phyloP scores from a whole-genome alignment of 2,329 filamentous ascomycete genomes.

The Hypoxylon sp. region DNA sequence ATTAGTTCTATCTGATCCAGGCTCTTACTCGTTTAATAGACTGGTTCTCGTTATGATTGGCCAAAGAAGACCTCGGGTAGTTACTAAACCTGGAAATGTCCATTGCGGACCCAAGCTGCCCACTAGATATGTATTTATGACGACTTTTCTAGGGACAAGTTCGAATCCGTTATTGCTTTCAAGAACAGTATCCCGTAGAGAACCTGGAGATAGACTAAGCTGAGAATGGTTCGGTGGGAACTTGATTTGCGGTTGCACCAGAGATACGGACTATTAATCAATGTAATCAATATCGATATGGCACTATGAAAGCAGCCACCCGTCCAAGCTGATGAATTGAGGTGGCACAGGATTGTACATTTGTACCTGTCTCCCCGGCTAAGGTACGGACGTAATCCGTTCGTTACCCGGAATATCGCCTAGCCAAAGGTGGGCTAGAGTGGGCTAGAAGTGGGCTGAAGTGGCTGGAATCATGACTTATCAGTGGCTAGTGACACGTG shows the following conservation, averaged over 20 bases:
- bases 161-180: not conserved
- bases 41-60: constrained; percentile 22
- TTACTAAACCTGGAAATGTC: constrained; percentile 22
- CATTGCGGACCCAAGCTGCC: constrained; percentile 22
- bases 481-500: constrained; percentile 38
- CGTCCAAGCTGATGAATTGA: constrained; percentile 22
- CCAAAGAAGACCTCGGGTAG: constrained; percentile 34
- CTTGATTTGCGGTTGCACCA: constrained; percentile 32
- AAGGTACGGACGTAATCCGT: constrained; percentile 26
- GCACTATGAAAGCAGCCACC: constrained; percentile 37
- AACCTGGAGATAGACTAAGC: not conserved
- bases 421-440: constrained; percentile 7
- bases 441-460: constrained; percentile 18
- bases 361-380: not conserved
- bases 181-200: not conserved
- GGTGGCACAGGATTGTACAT: constrained; percentile 2
- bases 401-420: constrained; percentile 13
- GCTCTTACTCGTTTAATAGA: not conserved
- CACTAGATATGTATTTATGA: constrained; percentile 26
- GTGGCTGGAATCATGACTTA: constrained; percentile 32
- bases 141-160: constrained; percentile 12
- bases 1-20: constrained; percentile 8
- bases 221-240: constrained; percentile 12
- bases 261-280: constrained; percentile 34
- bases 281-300: constrained; percentile 38